Conservation (phyloP, 495 filamentous ascomycete genomes). For the Xanthoparmelia taractica region DNA sequence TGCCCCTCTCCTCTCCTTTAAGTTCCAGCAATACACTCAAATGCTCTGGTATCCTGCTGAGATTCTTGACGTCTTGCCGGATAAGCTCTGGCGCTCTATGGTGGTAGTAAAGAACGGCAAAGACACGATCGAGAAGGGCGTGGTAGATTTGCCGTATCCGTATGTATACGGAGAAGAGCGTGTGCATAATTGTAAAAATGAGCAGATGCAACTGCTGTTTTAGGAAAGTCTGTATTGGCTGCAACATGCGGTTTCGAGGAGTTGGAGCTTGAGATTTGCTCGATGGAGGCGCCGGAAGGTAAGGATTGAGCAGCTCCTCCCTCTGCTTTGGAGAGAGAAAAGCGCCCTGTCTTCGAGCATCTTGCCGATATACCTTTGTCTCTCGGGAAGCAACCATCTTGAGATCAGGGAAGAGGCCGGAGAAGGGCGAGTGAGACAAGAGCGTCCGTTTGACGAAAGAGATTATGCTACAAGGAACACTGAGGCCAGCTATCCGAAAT, state of each 20-base stretch:
- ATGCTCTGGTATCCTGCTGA: conserved; percentile 69
- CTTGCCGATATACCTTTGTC: conserved; percentile 52
- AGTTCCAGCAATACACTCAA: conserved; percentile 77
- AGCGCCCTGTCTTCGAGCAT: conserved; percentile 50
- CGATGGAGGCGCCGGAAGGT: conserved; percentile 56
- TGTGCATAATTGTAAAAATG: conserved; percentile 65
- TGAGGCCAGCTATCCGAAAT: background rate
- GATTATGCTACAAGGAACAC: background rate
- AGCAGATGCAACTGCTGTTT: conserved; percentile 58
- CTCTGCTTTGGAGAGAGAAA: conserved; percentile 59
- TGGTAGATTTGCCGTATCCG: conserved; percentile 73
- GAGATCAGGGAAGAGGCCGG: conserved; percentile 5
- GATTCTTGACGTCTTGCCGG: conserved; percentile 69
- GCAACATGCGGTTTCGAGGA: conserved; percentile 30
- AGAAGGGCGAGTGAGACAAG: background rate
- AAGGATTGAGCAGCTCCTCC: conserved; percentile 63
- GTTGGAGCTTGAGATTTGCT: conserved; percentile 24
- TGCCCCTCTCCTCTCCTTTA: conserved; percentile 57
- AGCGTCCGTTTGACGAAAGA: background rate
- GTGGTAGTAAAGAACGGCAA: conserved; percentile 82
- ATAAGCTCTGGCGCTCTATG: conserved; percentile 90
- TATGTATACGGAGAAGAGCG: conserved; percentile 78
- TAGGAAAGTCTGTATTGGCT: conserved; percentile 59
- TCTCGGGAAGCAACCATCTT: conserved; percentile 50
- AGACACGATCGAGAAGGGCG: conserved; percentile 60